Conservation (phyloP, 2,329 filamentous ascomycete genomes). For the Ophiostoma montium region DNA sequence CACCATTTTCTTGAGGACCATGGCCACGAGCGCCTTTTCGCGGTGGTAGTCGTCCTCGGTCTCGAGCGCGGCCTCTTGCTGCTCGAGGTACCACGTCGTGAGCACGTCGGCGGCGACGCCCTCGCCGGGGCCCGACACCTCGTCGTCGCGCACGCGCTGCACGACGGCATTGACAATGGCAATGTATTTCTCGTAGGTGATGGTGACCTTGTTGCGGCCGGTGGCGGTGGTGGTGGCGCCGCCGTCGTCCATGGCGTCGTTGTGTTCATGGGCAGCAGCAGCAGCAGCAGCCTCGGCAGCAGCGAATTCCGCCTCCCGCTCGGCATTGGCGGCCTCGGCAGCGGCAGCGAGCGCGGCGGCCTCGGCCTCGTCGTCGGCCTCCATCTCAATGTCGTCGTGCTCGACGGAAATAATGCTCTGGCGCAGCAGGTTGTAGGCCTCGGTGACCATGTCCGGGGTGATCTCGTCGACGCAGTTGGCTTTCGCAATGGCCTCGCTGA, state of each 20-base stretch:
- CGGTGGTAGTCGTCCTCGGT: constrained; percentile 67
- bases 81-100: constrained; percentile 80
- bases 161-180: constrained; percentile 79
- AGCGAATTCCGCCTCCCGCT: constrained; percentile 31
- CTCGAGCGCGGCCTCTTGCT: constrained; percentile 70
- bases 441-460: constrained; percentile 68
- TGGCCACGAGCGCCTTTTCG: constrained; percentile 59
- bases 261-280: constrained; percentile 27
- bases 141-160: constrained; percentile 69
- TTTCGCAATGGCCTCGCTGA: constrained; percentile 96
- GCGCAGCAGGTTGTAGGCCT: constrained; percentile 80
- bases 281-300: constrained; percentile 26
- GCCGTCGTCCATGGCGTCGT: constrained; percentile 18
- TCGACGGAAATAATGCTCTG: constrained; percentile 97
- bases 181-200: constrained; percentile 92
- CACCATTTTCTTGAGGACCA: constrained; percentile 91
- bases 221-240: neutral
- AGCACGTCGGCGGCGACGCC: constrained; percentile 76
- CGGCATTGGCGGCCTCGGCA: constrained; percentile 28
- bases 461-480: constrained; percentile 93
- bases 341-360: constrained; percentile 4
- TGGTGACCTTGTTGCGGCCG: constrained; percentile 54
- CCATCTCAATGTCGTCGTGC: constrained; percentile 91
- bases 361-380: constrained; percentile 46
- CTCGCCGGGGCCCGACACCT: constrained; percentile 54